Base-by-base conservation (phyloP, 2,329 filamentous ascomycete species). In the Lachnellula arida region DNA sequence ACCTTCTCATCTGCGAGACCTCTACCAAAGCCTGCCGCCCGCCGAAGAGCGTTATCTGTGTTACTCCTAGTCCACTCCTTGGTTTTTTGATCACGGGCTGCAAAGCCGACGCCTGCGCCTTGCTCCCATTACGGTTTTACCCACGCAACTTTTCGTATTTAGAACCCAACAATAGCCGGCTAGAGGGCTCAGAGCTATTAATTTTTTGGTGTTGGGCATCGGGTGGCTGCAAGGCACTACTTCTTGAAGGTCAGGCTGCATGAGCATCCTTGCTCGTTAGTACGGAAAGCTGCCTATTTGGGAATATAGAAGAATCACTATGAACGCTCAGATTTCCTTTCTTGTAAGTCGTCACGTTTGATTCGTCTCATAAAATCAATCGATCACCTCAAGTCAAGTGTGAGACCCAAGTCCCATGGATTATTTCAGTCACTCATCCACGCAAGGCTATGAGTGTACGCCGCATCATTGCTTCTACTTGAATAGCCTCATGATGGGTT, bases 281-380 rank as follows among this genome's bases (percentile, higher is more conserved):
- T 25, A 37, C 52, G 61, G 53, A 63, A 60, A 46, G 53, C 44
- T 52, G 49, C 62, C 56, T 57, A 58, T 57, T 60, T 55, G 57
- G 57, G 53, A 48, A 43, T 32, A 56, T 49, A 61, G 55, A 60
- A 53, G 46, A 53, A 53, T 49, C 66, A 75, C 58, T 61, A 82
- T 82, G 80, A 81, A 79, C 64, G 78, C 79, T 55, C 78, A 81
- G 68, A 78, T 82, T 64, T 79, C 78, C 32, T 81, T 82, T 62
- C 74, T 83, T 68, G 80, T 82, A 73, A 74, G 78, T 74, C 32
- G 44, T 39, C 43, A 53, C 52, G 46, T 53, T 35, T 48, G 46
- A 37, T 22, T 32, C 19, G 15, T 56, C n/a, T 23, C 23, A n/a
- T 49, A 44, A 25, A 15, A 25, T 50, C 37, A 17, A 23, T 32